phyloP scores from a whole-genome alignment of 1,139 yeast genomes.

The Taiozyma sp. region DNA sequence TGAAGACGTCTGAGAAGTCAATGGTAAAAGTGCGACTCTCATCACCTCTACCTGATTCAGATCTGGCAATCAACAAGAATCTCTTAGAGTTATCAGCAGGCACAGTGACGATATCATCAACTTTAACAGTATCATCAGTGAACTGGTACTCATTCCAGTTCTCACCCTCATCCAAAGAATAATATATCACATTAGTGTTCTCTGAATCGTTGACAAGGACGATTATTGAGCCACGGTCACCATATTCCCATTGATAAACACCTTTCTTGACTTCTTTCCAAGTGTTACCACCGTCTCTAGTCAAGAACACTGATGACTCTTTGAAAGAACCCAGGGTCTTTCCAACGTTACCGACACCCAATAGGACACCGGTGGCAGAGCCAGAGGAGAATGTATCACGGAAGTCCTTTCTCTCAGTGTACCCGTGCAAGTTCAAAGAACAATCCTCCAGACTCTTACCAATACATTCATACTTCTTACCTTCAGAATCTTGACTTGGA shows the following conservation, averaged over 20 bases:
- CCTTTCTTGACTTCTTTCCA: constrained; percentile 83
- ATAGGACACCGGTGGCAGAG: constrained; percentile 81
- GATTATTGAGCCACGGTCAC: constrained; percentile 88
- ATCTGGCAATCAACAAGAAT: constrained; percentile 50
- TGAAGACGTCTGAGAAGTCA: constrained; percentile 66
- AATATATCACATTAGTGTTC: constrained; percentile 53
- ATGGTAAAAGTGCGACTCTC: constrained; percentile 45
- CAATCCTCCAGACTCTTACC: constrained; percentile 54
- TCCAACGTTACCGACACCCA: constrained; percentile 93
- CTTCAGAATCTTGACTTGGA: constrained; percentile 60
- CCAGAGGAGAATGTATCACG: constrained; percentile 87
- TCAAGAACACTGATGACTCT: constrained; percentile 65
- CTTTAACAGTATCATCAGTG: constrained; percentile 47
- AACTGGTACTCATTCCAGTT: constrained; percentile 71
- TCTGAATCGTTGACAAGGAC: constrained; percentile 60
- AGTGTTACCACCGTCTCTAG: constrained; percentile 83
- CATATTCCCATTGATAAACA: constrained; percentile 88
- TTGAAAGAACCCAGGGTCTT: constrained; percentile 44
- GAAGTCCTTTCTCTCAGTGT: constrained; percentile 77
- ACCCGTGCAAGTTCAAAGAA: constrained; percentile 85
- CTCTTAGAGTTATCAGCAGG: constrained; percentile 85
- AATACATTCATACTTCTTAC: constrained; percentile 51
- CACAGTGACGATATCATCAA: constrained; percentile 80
- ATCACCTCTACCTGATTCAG: constrained; percentile 33
- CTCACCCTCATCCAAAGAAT: constrained; percentile 76